Conservation (phyloP, 148 eudicot species). For the Amaranthus palmeri region DNA sequence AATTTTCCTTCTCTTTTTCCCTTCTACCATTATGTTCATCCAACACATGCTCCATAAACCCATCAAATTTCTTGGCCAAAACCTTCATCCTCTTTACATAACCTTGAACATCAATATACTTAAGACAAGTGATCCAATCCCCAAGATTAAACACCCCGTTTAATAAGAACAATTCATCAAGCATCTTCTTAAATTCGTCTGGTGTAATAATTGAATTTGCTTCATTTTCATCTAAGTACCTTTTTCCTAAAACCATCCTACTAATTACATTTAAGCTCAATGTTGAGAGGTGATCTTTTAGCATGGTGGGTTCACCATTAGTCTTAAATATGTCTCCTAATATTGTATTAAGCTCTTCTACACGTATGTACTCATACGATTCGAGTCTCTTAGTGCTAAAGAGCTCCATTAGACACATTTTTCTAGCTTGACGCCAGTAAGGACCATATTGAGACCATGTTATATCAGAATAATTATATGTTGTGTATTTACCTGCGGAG, state of each 20-base stretch:
- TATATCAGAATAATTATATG: constrained; percentile 79
- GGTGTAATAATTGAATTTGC: constrained; percentile 41
- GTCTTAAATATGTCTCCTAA: constrained; percentile 22
- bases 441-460: constrained; percentile 94
- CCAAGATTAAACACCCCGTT: constrained; percentile 89
- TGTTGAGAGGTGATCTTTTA: constrained; percentile 59
- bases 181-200: constrained; percentile 73
- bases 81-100: constrained; percentile 89
- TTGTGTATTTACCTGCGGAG: constrained; percentile 85
- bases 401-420: constrained; percentile 77
- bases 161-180: constrained; percentile 77
- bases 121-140: constrained; percentile 68
- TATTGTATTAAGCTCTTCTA: constrained; percentile 52
- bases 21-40: constrained; percentile 67
- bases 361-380: constrained; percentile 73
- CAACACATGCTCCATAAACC: constrained; percentile 76
- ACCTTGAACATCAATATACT: constrained; percentile 78
- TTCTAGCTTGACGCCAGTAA: constrained; percentile 87
- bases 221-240: constrained; percentile 35
- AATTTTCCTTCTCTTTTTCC: constrained; percentile 15
- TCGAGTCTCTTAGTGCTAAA: constrained; percentile 68
- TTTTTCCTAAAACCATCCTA: constrained; percentile 78
- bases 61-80: constrained; percentile 71
- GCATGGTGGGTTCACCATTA: constrained; percentile 19
- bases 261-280: constrained; percentile 81